Conservation (phyloP, 805 yeast species). For the Zygosaccharomyces lentus region DNA sequence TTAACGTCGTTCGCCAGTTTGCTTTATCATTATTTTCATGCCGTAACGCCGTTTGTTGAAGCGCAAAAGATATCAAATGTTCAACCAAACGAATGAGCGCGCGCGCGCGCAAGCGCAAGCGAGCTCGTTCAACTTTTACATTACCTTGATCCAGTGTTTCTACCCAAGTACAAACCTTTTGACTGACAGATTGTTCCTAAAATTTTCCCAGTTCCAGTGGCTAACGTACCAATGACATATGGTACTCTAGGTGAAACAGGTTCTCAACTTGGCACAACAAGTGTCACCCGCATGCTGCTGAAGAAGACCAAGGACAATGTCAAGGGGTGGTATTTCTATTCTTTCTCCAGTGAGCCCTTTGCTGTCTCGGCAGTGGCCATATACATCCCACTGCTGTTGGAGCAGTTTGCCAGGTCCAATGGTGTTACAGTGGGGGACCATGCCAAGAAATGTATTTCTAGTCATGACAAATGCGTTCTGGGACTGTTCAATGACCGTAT, state of each 20-base stretch:
- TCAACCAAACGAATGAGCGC: too few relatives aligned
- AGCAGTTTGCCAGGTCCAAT: conserved; percentile 66
- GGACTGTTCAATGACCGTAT: conserved; percentile 39
- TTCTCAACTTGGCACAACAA: not conserved
- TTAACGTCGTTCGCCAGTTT: not conserved
- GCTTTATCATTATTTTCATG: not conserved
- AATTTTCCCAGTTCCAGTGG: not conserved
- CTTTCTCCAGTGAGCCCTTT: conserved; percentile 79
- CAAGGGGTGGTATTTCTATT: conserved; percentile 64
- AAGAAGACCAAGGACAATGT: conserved; percentile 38
- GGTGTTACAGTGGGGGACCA: conserved; percentile 63
- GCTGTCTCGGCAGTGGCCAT: conserved; percentile 76
- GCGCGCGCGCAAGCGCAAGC: too few relatives aligned
- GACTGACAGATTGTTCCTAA: too few relatives aligned
- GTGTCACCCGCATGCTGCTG: conserved; percentile 2
- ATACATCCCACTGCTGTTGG: conserved; percentile 66
- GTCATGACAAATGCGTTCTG: conserved; percentile 43
- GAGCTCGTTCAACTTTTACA: not conserved
- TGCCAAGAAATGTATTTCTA: conserved; percentile 46
- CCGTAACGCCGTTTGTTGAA: not conserved
- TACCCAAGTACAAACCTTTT: too few relatives aligned
- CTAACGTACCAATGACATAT: conserved; percentile 10
- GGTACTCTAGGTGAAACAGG: conserved; percentile 5
- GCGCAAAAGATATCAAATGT: not conserved
- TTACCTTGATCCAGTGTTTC: not conserved